Conservation (phyloP, 2,329 filamentous ascomycete species). For the Chaetothyriales sp. region DNA sequence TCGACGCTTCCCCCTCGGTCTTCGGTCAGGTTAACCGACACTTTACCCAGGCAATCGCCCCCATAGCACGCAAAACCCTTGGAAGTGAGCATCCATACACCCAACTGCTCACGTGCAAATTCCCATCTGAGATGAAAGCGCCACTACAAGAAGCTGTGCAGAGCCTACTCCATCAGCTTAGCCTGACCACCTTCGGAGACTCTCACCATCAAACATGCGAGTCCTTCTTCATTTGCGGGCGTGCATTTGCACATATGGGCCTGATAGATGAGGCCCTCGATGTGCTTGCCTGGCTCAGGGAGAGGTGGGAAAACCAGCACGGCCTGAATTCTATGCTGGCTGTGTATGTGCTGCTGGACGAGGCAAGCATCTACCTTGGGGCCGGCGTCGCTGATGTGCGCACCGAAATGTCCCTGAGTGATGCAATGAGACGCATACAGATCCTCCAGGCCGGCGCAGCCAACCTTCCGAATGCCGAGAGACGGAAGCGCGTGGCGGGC, state of each 20-base stretch:
- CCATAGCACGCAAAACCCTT: background rate
- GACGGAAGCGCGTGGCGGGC: background rate
- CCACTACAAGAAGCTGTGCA: conserved; percentile 1
- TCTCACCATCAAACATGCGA: conserved; percentile 3
- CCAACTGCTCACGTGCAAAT: conserved; percentile 2
- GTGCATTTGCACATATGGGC: background rate
- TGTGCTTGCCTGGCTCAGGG: background rate
- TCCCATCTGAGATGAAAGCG: conserved; percentile 2
- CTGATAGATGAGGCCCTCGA: background rate
- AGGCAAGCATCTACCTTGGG: background rate
- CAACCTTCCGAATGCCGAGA: background rate
- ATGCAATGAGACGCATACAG: background rate
- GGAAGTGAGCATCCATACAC: conserved; percentile 4
- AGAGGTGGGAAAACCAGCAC: background rate
- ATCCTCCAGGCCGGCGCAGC: background rate
- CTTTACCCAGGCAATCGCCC: background rate
- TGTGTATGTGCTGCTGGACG: background rate
- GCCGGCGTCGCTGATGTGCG: background rate
- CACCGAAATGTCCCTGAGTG: background rate
- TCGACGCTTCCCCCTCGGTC: conserved; percentile 3
- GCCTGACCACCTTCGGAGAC: conserved; percentile 1
- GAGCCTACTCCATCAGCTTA: conserved; percentile 1
- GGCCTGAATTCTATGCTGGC: background rate
- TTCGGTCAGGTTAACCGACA: conserved; percentile 1
- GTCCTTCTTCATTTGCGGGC: background rate